These are phyloP conservation scores for Pleurozium schreberi DNA, from an alignment of 225 moss, liverwort and hornwort genomes.

Conservation along the genomic window DNA sequence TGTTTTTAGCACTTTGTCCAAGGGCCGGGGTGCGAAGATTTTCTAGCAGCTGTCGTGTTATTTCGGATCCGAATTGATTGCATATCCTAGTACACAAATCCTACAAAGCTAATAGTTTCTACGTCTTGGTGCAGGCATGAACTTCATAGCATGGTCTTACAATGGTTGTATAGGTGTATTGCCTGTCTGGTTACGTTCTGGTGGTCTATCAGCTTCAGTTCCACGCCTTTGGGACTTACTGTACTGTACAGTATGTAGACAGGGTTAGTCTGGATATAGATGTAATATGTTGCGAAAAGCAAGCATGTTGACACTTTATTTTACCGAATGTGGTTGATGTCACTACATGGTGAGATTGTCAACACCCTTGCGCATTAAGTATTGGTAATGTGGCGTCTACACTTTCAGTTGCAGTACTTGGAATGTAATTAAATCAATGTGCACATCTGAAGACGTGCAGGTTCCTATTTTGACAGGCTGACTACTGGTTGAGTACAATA, in stretches of 20 bases:
- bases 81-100: not conserved
- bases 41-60: not conserved
- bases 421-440: not conserved
- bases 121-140: conserved; percentile 22
- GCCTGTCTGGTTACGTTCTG: not conserved
- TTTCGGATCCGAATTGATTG: not conserved
- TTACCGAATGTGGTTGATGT: not conserved
- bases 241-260: not conserved
- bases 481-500: not conserved
- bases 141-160: not conserved
- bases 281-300: not conserved
- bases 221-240: not conserved
- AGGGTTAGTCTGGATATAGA: not conserved
- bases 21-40: not conserved
- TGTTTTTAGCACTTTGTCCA: not conserved
- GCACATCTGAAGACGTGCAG: not conserved
- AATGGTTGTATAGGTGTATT: not conserved
- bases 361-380: not conserved
- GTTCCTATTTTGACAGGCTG: not conserved
- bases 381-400: not conserved
- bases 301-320: not conserved
- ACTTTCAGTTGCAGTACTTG: not conserved
- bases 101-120: not conserved
- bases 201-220: not conserved
- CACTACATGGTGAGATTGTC: not conserved